Conservation (phyloP, 768 basidiomycete species). For the Boletus sensibilis region DNA sequence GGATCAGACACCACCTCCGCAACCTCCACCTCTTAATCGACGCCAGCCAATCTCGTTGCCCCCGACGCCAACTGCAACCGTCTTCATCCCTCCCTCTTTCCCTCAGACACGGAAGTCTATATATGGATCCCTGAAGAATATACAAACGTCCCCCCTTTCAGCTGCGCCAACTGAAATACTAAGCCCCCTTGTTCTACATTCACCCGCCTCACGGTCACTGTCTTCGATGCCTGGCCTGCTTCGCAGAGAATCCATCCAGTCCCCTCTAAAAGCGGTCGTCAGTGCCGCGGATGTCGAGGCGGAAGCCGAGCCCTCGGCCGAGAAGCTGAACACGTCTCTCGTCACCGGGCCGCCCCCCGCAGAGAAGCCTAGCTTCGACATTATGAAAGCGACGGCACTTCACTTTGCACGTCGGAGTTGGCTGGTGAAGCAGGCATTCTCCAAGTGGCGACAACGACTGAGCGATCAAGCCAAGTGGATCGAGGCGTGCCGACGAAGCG, state of each 20-base stretch:
- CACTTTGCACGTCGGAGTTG: slow-evolving; percentile 41
- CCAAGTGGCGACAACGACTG: slow-evolving; percentile 46
- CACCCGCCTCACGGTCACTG: slow-evolving; percentile 22
- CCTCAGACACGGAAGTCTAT: slow-evolving; percentile 18
- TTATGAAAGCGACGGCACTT: slow-evolving; percentile 41
- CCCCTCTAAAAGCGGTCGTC: slow-evolving; percentile 24
- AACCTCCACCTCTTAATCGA: slow-evolving; percentile 31
- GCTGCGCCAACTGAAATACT: slow-evolving; percentile 29
- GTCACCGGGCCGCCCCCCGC: not conserved
- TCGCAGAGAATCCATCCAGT: slow-evolving; percentile 26
- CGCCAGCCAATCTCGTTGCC: slow-evolving; percentile 35
- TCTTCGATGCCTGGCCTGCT: slow-evolving; percentile 14
- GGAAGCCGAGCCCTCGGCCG: not conserved
- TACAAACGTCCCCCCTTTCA: slow-evolving; percentile 27
- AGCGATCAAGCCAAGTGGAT: slow-evolving; percentile 52
- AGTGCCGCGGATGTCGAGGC: slow-evolving; percentile 12
- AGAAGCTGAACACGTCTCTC: slow-evolving; percentile 8
- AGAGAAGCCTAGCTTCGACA: slow-evolving; percentile 19
- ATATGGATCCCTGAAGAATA: slow-evolving; percentile 20
- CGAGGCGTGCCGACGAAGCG: slow-evolving; percentile 60
- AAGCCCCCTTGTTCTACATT: slow-evolving; percentile 31
- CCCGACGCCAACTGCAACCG: slow-evolving; percentile 29
- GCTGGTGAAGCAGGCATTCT: slow-evolving; percentile 43
- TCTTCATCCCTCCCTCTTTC: slow-evolving; percentile 16
- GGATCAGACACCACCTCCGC: slow-evolving; percentile 13